Percentiles rank a stretch among this genome's conserved stretches.
phyloP scores from a whole-genome alignment of 2,329 filamentous ascomycete species.

The Fusarium guadeloupense region DNA sequence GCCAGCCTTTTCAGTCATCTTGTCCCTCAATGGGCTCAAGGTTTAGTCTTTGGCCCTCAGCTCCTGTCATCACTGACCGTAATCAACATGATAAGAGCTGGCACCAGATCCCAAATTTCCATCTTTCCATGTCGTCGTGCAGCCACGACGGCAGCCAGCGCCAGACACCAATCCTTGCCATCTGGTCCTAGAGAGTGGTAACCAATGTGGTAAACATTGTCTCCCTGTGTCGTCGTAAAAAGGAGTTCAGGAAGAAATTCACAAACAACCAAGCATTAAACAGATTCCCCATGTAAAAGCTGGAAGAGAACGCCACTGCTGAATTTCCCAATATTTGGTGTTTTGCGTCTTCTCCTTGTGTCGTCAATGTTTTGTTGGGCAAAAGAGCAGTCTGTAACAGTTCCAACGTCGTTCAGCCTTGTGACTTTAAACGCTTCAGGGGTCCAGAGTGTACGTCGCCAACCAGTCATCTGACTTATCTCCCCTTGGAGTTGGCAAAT shows the following conservation, averaged over 20 bases:
- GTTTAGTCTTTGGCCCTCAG: neutral
- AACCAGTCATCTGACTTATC: conserved; percentile 39
- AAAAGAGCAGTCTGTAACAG: neutral
- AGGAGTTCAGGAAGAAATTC: conserved; percentile 19
- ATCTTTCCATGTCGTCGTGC: conserved; percentile 23
- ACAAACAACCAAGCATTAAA: conserved; percentile 37
- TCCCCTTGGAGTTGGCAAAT: conserved; percentile 51
- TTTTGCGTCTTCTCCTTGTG: conserved; percentile 24
- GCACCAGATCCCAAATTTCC: conserved; percentile 26
- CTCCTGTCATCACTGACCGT: conserved; percentile 10
- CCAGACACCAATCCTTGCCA: conserved; percentile 21
- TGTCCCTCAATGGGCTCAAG: neutral
- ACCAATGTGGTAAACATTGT: conserved; percentile 22
- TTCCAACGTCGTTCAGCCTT: neutral
- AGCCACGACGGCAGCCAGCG: neutral
- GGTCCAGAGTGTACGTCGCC: neutral
- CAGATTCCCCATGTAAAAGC: conserved; percentile 33
- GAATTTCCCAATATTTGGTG: conserved; percentile 24
- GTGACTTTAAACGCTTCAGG: neutral
- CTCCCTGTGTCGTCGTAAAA: conserved; percentile 29
- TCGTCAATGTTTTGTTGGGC: neutral
- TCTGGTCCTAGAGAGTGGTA: conserved; percentile 34
- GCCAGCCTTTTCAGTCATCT: conserved; percentile 3
- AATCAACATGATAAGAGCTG: conserved; percentile 1
- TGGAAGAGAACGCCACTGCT: conserved; percentile 36